Evolutionary conservation across 139 green algal species (phyloP), one percentile per base, ranked within the genome.

Genomic region (Tetraselmis striata): DNA sequence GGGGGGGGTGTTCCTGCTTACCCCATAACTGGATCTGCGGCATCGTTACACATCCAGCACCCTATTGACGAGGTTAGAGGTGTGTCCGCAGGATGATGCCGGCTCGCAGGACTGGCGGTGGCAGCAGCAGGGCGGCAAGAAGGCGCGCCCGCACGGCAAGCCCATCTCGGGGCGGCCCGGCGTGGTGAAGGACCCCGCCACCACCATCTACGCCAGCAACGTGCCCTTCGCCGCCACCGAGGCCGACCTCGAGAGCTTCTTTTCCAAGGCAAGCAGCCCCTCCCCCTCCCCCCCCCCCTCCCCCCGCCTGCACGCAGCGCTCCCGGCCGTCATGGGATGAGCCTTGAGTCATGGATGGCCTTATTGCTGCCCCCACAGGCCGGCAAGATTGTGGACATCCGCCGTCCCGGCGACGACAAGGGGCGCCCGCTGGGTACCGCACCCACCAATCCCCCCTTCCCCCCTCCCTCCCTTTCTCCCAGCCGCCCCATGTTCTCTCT

Each of bases 121-220:
- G 89, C 87, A 93, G 79, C 87, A 93, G 79, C 29, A 87, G 79
- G 78, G 67, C 30, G 80, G 75, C 74, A 93, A 87, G 84, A 80
- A 32, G 82, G 32, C 59, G 29, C 58, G 77, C 18, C 23, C 76
- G 45, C 90, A 29, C 80, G 84, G 84, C 77, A 74, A 77, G 80
- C 45, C 23, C 58, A 31, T 80, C 58, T 29, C 29, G 78, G 59
- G 86, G 1, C 85, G 85, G 1, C 79, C 87, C 1, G 88, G 85
- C 45, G 80, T 95, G 27, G 78, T 85, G n/a, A 90, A 92, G 77
- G 94, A 96, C 88, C 85, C 86, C 27, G 67, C 23, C 25, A 86
- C 85, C 31, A 96, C 91, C 0, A 84, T 94, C 0, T 95, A 92
- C 85, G 93, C 94, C 2, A 80, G 87, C 29, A 96, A 96, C 86